These are phyloP conservation scores for Leucosporidium scottii DNA, from an alignment of 768 basidiomycete genomes.

Conservation along the genomic window DNA sequence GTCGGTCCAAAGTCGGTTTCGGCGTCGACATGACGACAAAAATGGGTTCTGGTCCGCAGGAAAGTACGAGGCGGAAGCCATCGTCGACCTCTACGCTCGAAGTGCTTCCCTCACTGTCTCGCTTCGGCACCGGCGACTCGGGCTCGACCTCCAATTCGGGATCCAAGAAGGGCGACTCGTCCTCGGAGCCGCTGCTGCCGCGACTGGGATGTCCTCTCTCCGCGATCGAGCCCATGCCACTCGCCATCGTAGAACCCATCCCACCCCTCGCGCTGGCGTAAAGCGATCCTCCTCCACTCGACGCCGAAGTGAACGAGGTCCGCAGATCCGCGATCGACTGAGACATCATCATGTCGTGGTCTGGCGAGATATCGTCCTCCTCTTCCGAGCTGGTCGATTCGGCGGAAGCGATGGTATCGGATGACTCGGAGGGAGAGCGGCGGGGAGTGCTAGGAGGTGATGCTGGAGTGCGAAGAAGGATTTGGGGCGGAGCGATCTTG, in stretches of 20 bases:
- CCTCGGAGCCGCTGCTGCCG: not conserved
- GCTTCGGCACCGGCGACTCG: not conserved
- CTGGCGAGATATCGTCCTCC: not conserved
- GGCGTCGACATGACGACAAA: conserved; percentile 8
- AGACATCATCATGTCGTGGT: conserved; percentile 25
- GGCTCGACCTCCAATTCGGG: not conserved
- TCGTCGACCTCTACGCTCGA: not conserved
- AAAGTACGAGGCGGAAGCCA: not conserved
- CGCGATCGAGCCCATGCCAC: conserved; percentile 7
- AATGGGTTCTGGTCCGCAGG: conserved; percentile 1
- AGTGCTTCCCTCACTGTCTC: not conserved
- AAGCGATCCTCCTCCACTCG: not conserved
- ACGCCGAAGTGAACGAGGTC: not conserved
- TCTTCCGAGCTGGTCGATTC: conserved; percentile 8
- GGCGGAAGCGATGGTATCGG: not conserved
- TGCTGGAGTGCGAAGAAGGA: not conserved
- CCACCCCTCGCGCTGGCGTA: not conserved
- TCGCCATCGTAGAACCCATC: not conserved
- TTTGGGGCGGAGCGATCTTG: not conserved
- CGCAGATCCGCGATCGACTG: conserved; percentile 27
- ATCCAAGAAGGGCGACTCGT: conserved; percentile 1
- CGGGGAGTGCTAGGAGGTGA: not conserved
- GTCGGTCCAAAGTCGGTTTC: not conserved
- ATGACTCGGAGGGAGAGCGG: not conserved
- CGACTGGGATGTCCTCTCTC: not conserved